phyloP scores from a whole-genome alignment of 805 yeast species.

The Candida ulmi region DNA sequence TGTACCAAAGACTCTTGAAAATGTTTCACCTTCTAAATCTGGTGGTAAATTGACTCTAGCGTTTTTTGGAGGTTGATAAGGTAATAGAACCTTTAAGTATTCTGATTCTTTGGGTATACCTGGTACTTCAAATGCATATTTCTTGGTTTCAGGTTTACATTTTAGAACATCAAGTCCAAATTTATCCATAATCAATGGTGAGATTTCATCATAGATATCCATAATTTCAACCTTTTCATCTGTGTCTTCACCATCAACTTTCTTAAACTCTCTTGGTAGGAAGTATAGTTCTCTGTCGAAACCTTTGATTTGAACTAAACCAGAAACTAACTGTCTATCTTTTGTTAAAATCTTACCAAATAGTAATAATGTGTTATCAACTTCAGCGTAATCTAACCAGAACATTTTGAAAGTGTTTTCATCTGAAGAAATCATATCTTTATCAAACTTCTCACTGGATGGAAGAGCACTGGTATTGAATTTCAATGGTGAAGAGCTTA shows the following conservation, averaged over 20 bases:
- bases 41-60: conserved; percentile 46
- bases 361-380: conserved; percentile 58
- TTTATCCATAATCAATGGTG: conserved; percentile 56
- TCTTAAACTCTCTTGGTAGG: conserved; percentile 58
- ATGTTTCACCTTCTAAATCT: conserved; percentile 70
- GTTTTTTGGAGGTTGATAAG: conserved; percentile 60
- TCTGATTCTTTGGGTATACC: conserved; percentile 76
- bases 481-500: conserved; percentile 16
- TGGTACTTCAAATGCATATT: conserved; percentile 84
- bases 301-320: conserved; percentile 70
- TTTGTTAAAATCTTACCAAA: conserved; percentile 74
- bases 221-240: conserved; percentile 39
- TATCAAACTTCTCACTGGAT: conserved; percentile 14
- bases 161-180: conserved; percentile 57
- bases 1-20: conserved; percentile 75
- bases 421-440: conserved; percentile 19
- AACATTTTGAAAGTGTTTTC: conserved; percentile 58
- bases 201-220: conserved; percentile 76
- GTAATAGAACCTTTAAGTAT: conserved; percentile 72
- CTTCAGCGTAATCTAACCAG: conserved; percentile 88
- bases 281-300: conserved; percentile 69
- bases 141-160: conserved; percentile 66
- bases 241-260: conserved; percentile 36
- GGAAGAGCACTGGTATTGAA: conserved; percentile 2
- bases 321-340: conserved; percentile 58